Base-by-base conservation (phyloP, 768 basidiomycete species). In the Termitomyces sp. region DNA sequence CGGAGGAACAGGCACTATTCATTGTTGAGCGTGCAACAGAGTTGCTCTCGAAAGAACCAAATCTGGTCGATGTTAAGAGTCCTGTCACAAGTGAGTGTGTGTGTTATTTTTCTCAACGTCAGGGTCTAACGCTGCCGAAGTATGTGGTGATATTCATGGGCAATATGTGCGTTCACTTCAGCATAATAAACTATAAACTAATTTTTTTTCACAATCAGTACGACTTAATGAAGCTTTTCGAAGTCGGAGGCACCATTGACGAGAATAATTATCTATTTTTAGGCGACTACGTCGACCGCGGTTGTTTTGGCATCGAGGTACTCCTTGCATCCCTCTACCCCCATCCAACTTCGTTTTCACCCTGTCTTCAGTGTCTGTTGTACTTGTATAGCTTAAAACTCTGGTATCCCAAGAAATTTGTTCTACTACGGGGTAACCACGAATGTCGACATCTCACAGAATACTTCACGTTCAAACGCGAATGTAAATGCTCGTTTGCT, bases 401-500 rank as follows among this genome's bases (percentile, higher is more conserved):
- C 44, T 87, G 87, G 79, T 89, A 89, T 64, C 96, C 96, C 4
- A 81, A 80, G 60, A 88, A 87, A 35, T 76, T 98, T 44, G 83
- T 85, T 57, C 80, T 98, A 32, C 80, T 98, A 35, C 86, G 96
- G 47, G 96, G 96, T 9, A 98, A 98, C 69, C 96, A 98, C 74
- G 96, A 98, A 78, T 98, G 96, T 69, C 84, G 89, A 37, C 95
- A 98, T 75, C 77, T 98, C 46, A 98, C 96, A 2, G 94, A 95
- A 73, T 97, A 95, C 71, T 98, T 98, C 68, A 98, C 96, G 9
- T 98, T 98, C 78, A 95, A 94, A 76, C 88, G 92, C 60, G 96
- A 98, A 88, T 90, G 89, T 95, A 65, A 73, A 86, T 27, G 17
- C 10, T 37, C 16, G 11, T 52, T 42, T 32, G 4, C 14, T 19